Base-by-base conservation (phyloP, 2,329 filamentous ascomycete species). In the Tolypocladium pustulatum region DNA sequence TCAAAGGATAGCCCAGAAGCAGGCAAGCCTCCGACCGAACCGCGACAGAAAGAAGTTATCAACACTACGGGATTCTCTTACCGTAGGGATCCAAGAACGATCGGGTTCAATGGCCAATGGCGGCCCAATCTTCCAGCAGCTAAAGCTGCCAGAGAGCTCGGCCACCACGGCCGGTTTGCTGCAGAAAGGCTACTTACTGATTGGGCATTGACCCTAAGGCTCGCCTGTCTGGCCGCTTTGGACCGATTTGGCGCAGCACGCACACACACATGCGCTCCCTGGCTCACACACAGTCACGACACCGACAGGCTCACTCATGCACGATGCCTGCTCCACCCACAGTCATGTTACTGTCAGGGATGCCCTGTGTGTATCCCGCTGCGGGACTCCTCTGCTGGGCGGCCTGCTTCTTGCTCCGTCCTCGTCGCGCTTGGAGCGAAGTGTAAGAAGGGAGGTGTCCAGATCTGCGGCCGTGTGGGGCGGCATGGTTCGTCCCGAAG, bases 381-480 rank as follows among this genome's bases (percentile, higher is more conserved):
- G 67, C 66, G 60, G 61, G 58, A 55, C 54, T 62, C 41, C 20
- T 30, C 52, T 54, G 52, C n/a, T 15, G n/a, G 12, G n/a, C 3
- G 52, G 32, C 22, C 36, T 36, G 32, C 36, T 36, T 58, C 10
- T 51, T 55, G 43, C 59, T 57, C 34, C n/a, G n/a, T 55, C 36
- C 22, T 57, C 30, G 13, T 36, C 52, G 49, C 41, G 43, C 52
- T 56, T 49, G 61, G 25, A 49, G 30, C 20, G 20, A 32, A 27
- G 43, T 30, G 43, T 49, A 20, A 30, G 66, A 63, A 62, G 66
- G 63, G 63, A 64, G 69, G 71, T 66, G 69, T 63, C 69, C 69
- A 65, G 69, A 71, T 70, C 67, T 73, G 73, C 73, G 72, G 71
- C 72, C 73, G 65, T 69, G 73, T 73, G 71, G 73, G 70, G 66